Evolutionary conservation across 2,329 filamentous ascomycete species (phyloP), one percentile per base, ranked within the genome.

Genomic region (Phialemoniopsis sp.): DNA sequence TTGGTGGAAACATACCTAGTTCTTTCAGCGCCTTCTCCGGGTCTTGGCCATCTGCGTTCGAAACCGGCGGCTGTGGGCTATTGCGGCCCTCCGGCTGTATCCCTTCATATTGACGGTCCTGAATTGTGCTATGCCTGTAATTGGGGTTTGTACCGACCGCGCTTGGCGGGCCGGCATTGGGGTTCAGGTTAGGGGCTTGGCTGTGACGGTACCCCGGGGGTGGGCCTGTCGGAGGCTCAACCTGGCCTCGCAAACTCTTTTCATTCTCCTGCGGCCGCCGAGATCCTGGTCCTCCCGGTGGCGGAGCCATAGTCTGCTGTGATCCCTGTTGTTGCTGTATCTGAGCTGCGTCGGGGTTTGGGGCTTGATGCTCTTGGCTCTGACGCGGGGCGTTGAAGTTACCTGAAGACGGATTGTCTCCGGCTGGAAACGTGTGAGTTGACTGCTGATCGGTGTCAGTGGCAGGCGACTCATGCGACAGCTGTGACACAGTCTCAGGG

Each of bases 401-500:
- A 13, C 28, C 42, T 4, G 30, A 31, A 2, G 38, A 26, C 8
- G 42, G 14, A 35, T 39, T 17, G 36, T 30, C 13, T 66, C 67
- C 53, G 40, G 64, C 60, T 18, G 70, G 63, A 10, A 68, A 66
- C n/a, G 59, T 56, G 46, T 70, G 68, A 35, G 60, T 55, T 37
- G 67, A 64, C 28, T 73, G 67, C 38, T 64, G 61, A 43, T 76
- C 74, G 30, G 64, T 63, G 46, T 80, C 76, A 32, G 66, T 63
- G 14, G 70, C 56, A 29, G 72, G 72, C 28, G 78, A 81, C 43
- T 83, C 80, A 66, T 76, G 70, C 54, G 80, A 83, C 48, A 79
- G 56, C 57, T 82, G 78, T 7, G 78, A 82, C 29, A 78, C 58
- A 5, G 78, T 80, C 56, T 83, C 79, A 19, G 76, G 62, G 51